Evolutionary conservation across 768 basidiomycete species (phyloP), one percentile per base, ranked within the genome.

Genomic region (Collybia sp.): DNA sequence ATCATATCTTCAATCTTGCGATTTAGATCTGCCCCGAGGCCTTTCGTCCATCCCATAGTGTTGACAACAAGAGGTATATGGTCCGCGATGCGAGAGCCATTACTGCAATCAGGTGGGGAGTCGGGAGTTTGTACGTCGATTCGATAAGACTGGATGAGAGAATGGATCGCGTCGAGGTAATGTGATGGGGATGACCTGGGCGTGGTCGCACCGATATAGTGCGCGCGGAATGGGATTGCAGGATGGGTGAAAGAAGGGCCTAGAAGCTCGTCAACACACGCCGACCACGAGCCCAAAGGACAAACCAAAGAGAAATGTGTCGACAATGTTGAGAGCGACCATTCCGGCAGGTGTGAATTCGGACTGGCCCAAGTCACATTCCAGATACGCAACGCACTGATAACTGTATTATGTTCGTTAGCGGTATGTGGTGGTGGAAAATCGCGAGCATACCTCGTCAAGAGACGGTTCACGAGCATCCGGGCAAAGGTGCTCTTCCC

Each of bases 31-130:
- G 81, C 84, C 2, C 95, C 95, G 2, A 96, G 79, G 6, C 95
- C 95, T 61, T 94, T 97, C 5, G 79, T 79, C 95, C 95, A 99
- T 2, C 95, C 95, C 82, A 95, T 94, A 0, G 90, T 97, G 60
- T 98, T 99, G 43, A 98, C 78, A 12, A 97, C 80, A 13, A 97
- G 77, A 0, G 95, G 95, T 4, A 93, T 79, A 19, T 66, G 49
- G 41, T 85, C 81, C 5, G 59, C 55, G 17, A 85, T 73, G 35
- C 77, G 71, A n/a, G 42, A 38, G 16, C 57, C 56, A 0, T 62
- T 48, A 5, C 65, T 62, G 2, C 62, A 60, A 6, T 60, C 58
- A 12, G 51, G 47, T 15, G 54, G 56, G 8, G 52, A 36, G 1
- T 60, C 54, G 1, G 75, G 67, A 42, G 70, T 73, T 51, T 83